Percentiles rank a stretch among this genome's conserved stretches.
Evolutionary conservation across 164 flowering plant genomes (phyloP).

Genomic region (Amborella trichopoda): DNA sequence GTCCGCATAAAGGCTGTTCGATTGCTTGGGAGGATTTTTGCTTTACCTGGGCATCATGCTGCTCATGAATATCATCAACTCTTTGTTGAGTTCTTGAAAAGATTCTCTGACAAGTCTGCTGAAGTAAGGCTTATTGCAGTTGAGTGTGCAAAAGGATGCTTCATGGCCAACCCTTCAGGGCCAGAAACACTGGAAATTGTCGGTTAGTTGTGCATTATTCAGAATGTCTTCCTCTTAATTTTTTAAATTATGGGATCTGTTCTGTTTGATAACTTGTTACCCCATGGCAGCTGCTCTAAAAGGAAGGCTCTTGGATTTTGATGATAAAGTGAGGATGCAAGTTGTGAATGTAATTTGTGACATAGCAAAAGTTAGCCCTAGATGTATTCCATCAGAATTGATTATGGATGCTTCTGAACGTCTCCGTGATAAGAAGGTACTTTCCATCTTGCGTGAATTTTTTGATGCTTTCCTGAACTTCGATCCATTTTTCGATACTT

Average conservation of each 20-base stretch:
- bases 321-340: slow-evolving; percentile 70
- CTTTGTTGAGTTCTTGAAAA: slow-evolving; percentile 68
- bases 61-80: slow-evolving; percentile 51
- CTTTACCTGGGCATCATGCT: slow-evolving; percentile 33
- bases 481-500: background rate
- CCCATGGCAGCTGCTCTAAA: slow-evolving; percentile 57
- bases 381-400: slow-evolving; percentile 31
- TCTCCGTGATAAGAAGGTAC: slow-evolving; percentile 90
- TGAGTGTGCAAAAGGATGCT: slow-evolving; percentile 60
- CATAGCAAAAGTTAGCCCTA: slow-evolving; percentile 39
- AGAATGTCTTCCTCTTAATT: background rate
- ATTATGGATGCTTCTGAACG: slow-evolving; percentile 53
- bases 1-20: slow-evolving; percentile 78
- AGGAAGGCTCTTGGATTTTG: slow-evolving; percentile 73
- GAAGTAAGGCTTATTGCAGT: slow-evolving; percentile 77
- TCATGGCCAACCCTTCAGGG: slow-evolving; percentile 44
- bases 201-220: slow-evolving; percentile 30
- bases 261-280: slow-evolving; percentile 6
- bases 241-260: background rate
- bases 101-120: slow-evolving; percentile 79
- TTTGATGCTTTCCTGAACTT: slow-evolving; percentile 1
- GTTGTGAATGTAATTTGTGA: slow-evolving; percentile 70
- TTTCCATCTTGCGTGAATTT: background rate
- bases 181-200: slow-evolving; percentile 45
- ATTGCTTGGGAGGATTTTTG: slow-evolving; percentile 61